phyloP scores from a whole-genome alignment of 176 grass and related monocot genomes.

The Areca catechu region DNA sequence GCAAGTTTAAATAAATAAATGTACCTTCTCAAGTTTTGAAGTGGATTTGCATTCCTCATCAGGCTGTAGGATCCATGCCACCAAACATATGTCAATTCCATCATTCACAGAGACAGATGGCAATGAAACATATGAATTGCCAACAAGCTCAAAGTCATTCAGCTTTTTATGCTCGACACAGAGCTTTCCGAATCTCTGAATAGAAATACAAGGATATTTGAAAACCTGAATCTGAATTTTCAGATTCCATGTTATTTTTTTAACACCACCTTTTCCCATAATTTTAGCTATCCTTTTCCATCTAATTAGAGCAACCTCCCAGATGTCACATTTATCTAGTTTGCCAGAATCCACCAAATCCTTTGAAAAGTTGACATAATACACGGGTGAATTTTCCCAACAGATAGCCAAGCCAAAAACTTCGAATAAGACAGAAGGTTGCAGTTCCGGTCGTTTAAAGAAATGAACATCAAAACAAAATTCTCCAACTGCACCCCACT shows the following conservation, averaged over 20 bases:
- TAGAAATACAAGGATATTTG: constrained; percentile 63
- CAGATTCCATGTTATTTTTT: constrained; percentile 84
- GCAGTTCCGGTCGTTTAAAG: constrained; percentile 35
- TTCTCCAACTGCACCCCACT: constrained; percentile 53
- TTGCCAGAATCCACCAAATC: constrained; percentile 40
- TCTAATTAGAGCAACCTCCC: constrained; percentile 44
- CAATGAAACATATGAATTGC: constrained; percentile 59
- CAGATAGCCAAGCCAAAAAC: constrained; percentile 79
- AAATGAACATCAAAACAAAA: constrained; percentile 96
- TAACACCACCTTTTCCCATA: constrained; percentile 47
- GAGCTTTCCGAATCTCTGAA: constrained; percentile 52
- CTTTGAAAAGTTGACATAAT: constrained; percentile 80
- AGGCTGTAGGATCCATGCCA: constrained; percentile 83
- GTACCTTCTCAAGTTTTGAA: constrained; percentile 88
- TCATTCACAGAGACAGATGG: constrained; percentile 49
- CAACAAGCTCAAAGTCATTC: constrained; percentile 47
- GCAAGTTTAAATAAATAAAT: too few species aligned
- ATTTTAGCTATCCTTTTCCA: constrained; percentile 66
- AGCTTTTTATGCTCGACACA: constrained; percentile 43
- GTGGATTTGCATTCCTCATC: constrained; percentile 81
- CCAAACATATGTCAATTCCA: constrained; percentile 68
- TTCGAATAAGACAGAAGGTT: constrained; percentile 44
- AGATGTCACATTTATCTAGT: constrained; percentile 35
- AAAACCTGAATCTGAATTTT: constrained; percentile 88
- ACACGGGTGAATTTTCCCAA: constrained; percentile 81